phyloP scores from a whole-genome alignment of 2,329 filamentous ascomycete genomes.

The Talaromyces sp. region DNA sequence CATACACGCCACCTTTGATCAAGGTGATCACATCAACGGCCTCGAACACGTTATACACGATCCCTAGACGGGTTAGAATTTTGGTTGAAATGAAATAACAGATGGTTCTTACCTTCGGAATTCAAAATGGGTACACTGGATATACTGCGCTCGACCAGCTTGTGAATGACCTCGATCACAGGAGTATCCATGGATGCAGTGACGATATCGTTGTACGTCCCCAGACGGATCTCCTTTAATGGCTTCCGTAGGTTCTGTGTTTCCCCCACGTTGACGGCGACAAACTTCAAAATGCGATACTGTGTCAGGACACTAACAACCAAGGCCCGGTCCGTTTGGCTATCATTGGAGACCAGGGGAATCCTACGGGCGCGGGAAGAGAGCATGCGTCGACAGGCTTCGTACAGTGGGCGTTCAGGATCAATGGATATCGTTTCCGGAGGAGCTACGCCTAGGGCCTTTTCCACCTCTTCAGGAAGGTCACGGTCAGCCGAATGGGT shows the following conservation, averaged over 20 bases:
- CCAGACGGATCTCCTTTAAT: conserved; percentile 75
- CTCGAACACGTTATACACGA: conserved; percentile 93
- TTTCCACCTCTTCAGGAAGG: conserved; percentile 75
- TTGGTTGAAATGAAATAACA: neutral
- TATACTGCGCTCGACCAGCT: conserved; percentile 89
- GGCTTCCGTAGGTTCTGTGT: conserved; percentile 86
- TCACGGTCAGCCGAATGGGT: neutral
- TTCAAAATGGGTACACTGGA: conserved; percentile 93
- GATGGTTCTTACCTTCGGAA: conserved; percentile 51
- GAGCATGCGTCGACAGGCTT: conserved; percentile 91
- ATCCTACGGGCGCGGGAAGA: conserved; percentile 89
- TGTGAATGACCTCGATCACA: conserved; percentile 90
- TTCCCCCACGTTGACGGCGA: conserved; percentile 88
- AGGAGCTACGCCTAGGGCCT: conserved; percentile 81
- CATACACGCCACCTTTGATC: conserved; percentile 89
- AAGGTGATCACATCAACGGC: conserved; percentile 94
- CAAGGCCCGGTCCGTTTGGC: conserved; percentile 86
- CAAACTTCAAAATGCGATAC: conserved; percentile 97
- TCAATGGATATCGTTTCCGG: conserved; percentile 96
- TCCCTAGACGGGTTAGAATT: conserved; percentile 37
- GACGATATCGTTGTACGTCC: conserved; percentile 74
- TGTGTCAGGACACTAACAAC: conserved; percentile 97
- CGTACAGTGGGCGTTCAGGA: conserved; percentile 83
- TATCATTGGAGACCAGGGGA: conserved; percentile 86
- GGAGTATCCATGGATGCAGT: conserved; percentile 85